Percentiles rank a stretch among this genome's conserved stretches.
These are phyloP conservation scores for Marasmius fiardii DNA, from an alignment of 1,284 basidiomycete species.

Conservation along the genomic window DNA sequence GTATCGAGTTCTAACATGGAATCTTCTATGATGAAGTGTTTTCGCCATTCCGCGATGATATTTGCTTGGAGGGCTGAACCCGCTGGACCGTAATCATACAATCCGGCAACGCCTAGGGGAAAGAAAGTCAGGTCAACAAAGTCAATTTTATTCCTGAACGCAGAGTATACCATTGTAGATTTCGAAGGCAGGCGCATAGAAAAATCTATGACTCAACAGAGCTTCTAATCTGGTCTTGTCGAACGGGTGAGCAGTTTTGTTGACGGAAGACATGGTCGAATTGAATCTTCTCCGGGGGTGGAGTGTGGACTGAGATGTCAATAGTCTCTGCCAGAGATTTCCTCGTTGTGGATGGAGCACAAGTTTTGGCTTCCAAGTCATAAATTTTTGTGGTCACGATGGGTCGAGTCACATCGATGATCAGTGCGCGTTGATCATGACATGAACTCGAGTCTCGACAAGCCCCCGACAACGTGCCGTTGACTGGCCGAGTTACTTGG, in stretches of 20 bases:
- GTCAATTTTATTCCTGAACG: neutral
- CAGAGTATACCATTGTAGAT: slow-evolving; percentile 84
- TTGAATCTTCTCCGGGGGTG: neutral
- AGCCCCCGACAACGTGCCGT: neutral
- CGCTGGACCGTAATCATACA: slow-evolving; percentile 95
- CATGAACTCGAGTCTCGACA: neutral
- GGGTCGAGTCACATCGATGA: slow-evolving; percentile 4
- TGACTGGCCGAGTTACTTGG: too few species aligned
- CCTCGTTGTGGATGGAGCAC: slow-evolving; percentile 1
- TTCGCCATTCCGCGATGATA: slow-evolving; percentile 95
- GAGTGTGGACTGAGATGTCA: neutral
- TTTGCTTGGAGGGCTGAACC: slow-evolving; percentile 96
- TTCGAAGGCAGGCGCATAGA: slow-evolving; percentile 98
- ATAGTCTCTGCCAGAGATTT: neutral
- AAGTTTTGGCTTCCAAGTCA: neutral
- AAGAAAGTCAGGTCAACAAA: slow-evolving; percentile 2
- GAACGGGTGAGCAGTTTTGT: slow-evolving; percentile 88
- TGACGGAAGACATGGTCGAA: slow-evolving; percentile 37
- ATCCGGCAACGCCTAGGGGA: slow-evolving; percentile 82
- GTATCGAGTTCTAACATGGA: slow-evolving; percentile 99
- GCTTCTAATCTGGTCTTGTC: slow-evolving; percentile 88
- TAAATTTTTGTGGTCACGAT: neutral
- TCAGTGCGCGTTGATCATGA: neutral
- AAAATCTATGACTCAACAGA: slow-evolving; percentile 90
- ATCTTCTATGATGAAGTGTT: slow-evolving; percentile 98